These are phyloP conservation scores for Gossypium raimondii DNA, from an alignment of 345 rosid species.

Conservation along the genomic window DNA sequence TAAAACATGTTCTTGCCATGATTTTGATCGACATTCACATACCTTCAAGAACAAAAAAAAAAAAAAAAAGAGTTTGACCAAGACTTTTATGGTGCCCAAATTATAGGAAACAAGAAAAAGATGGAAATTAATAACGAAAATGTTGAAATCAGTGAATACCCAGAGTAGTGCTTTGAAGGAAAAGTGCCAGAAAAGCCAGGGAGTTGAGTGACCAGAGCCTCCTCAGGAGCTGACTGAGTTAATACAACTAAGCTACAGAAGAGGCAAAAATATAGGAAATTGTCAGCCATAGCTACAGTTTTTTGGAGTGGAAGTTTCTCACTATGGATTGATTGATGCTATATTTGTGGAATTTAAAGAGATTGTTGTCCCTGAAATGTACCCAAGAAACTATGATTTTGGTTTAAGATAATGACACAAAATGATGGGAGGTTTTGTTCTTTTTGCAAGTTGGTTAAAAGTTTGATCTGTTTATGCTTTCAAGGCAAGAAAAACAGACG, in stretches of 20 bases:
- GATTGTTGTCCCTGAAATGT: background rate
- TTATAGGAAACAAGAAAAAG: background rate
- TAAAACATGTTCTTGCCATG: conserved; percentile 59
- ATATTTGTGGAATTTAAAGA: background rate
- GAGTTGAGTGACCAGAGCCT: conserved; percentile 50
- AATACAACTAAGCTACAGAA: conserved; percentile 19
- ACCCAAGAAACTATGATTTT: background rate
- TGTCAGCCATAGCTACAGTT: conserved; percentile 2
- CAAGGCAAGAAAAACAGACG: background rate
- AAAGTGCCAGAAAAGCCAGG: conserved; percentile 63
- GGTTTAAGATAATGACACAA: background rate
- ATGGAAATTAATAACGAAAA: background rate
- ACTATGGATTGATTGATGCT: background rate
- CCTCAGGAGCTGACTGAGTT: conserved; percentile 48
- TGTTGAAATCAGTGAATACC: conserved; percentile 33
- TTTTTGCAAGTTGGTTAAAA: background rate
- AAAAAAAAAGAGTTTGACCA: background rate
- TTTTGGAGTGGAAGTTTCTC: background rate
- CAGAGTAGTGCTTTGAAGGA: conserved; percentile 84
- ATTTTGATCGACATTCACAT: conserved; percentile 52
- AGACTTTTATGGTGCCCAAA: background rate
- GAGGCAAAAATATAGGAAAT: conserved; percentile 12
- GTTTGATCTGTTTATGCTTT: background rate
- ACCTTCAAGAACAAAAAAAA: conserved; percentile 32
- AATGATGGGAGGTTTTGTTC: background rate